Percentiles rank a stretch among this genome's conserved stretches.
Conservation (phyloP, 169 alveolate species). For the Cryptosporidium felis region DNA sequence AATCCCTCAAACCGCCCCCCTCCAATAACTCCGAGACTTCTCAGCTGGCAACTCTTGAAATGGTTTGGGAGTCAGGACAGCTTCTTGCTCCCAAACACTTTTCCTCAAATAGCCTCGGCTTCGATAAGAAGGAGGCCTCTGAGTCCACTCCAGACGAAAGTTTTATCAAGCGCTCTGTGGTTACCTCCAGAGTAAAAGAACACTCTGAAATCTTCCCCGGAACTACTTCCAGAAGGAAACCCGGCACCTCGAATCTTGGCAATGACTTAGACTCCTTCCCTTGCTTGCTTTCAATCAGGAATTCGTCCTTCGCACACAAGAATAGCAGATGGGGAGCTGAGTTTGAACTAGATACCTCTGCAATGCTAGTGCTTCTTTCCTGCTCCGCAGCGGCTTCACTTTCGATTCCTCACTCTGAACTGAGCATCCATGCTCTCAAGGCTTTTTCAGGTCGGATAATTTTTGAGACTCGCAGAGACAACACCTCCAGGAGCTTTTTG, state of each 20-base stretch:
- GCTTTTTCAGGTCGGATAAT: not conserved
- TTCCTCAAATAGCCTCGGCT: not conserved
- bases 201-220: not conserved
- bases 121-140: constrained; percentile 15
- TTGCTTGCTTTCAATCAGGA: not conserved
- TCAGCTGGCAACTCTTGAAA: constrained; percentile 59
- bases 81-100: constrained; percentile 56
- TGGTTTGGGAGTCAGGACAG: constrained; percentile 71
- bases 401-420: constrained; percentile 36
- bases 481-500: constrained; percentile 38
- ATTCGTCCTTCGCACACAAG: constrained; percentile 46
- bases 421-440: not conserved
- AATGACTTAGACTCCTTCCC: not conserved
- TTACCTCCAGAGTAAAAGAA: constrained; percentile 17
- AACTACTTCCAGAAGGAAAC: not conserved
- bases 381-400: constrained; percentile 38
- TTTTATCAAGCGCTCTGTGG: constrained; percentile 2
- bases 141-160: not conserved
- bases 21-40: constrained; percentile 12
- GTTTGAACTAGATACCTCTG: constrained; percentile 20
- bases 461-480: not conserved
- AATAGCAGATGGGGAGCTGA: constrained; percentile 54
- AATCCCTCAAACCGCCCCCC: not conserved
- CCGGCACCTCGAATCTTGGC: not conserved
- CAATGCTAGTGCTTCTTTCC: constrained; percentile 8